Base-by-base conservation (phyloP, 148 eudicot species). In the Rheum nobile region DNA sequence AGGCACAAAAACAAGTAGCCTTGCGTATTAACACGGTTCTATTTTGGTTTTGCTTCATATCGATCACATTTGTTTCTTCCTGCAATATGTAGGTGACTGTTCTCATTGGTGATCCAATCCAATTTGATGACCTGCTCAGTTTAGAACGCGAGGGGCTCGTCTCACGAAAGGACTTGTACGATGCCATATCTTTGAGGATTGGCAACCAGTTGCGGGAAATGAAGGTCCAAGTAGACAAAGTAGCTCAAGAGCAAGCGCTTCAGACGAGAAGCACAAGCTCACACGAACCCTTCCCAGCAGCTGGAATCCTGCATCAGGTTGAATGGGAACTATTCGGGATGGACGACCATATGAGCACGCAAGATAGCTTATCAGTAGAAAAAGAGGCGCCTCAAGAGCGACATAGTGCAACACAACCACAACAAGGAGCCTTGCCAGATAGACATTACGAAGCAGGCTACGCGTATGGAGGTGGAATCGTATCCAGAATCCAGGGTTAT, bases 81-180 rank as follows among this genome's bases (percentile, higher is more conserved):
- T 65, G 35, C n/a, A 75, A 78, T 32, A 10, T 69, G 68, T 82
- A 94, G 98, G 97, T 94, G 72, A 94, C 93, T 0, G 88, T 94
- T 24, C 93, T 94, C 17, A 74, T 94, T 52, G 98, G 98, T 14
- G 96, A 94, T 77, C 98, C 98, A 48, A 85, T 91, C 77, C 83
- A 79, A 63, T 91, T 94, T 52, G 89, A 88, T 32, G 98, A 94
- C 83, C 68, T 94, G 71, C 81, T 88, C 22, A 54, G 72, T 34
- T 69, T 74, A 52, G 87, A 81, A 72, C 80, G 75, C 37, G 59
- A 81, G 12, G 77, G 76, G 19, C 78, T 76, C 43, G 72, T 83
- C 29, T 83, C 87, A 35, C 81, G 90, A 77, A 89, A 83, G 69
- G 77, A 80, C 57, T 81, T 89, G 29, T 91, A 88, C 42, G 97